Base-by-base conservation (phyloP, 2,329 filamentous ascomycete species). In the Ascochyta lentis region DNA sequence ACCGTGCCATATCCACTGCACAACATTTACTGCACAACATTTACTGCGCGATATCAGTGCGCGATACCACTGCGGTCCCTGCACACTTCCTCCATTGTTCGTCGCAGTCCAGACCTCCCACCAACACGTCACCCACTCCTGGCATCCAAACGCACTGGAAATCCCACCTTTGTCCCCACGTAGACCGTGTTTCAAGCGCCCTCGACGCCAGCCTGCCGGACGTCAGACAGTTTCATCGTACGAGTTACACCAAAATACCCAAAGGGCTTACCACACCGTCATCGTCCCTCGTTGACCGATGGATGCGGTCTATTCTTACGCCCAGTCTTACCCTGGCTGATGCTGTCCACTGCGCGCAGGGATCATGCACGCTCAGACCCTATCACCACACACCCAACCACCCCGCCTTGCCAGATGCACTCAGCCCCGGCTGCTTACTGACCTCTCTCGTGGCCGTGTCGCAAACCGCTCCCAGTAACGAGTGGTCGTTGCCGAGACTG, bases 361-460 rank as follows among this genome's bases (percentile, higher is more conserved):
- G 57, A 56, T 61, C 38, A 53, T 63, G 57, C 54, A 58, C 52
- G 59, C 54, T 53, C 35, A 54, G 49, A 44, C 46, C 61, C 56
- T 49, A 59, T 60, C 49, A 56, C 53, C 47, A 39, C 49, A 41
- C 42, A 41, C 46, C 52, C 39, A 49, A 46, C 58, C 59, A 62
- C 56, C 51, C 57, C 60, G 48, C 61, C 50, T 56, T 50, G 49
- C 59, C 43, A 46, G 54, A 57, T 54, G 49, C 50, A 60, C 65
- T 69, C 67, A 67, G 68, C 68, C 69, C 64, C 65, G 62, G 58
- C 54, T 66, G 59, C 61, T 59, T 55, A 51, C 54, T 43, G 53
- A 10, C 39, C 39, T 37, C 35, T 44, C 42, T 51, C 13, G 50
- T 34, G 27, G 41, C 51, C 33, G 22, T 49, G 41, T 58, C 26